Conservation (phyloP, 352 stramenopile genomes). For the Pythium coloratum region DNA sequence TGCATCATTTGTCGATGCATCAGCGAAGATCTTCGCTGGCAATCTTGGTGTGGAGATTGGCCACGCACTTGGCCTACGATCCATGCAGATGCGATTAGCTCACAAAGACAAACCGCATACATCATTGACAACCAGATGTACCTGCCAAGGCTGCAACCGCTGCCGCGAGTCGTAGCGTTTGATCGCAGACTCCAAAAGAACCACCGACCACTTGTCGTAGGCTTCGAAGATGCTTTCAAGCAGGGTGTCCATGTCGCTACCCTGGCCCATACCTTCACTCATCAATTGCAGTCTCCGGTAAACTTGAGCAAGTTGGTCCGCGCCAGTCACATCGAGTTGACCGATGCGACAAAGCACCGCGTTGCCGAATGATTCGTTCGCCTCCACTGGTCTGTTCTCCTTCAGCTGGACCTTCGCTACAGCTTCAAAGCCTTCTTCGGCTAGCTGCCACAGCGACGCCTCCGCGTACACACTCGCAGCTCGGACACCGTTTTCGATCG, state of each 20-base stretch:
- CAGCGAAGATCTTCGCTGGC: constrained; percentile 53
- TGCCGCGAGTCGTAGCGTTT: constrained; percentile 49
- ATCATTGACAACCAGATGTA: constrained; percentile 18
- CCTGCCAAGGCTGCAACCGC: constrained; percentile 65
- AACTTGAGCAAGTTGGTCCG: constrained; percentile 46
- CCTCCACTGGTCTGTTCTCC: constrained; percentile 34
- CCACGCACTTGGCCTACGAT: constrained; percentile 51
- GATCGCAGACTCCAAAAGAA: constrained; percentile 24
- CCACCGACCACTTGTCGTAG: constrained; percentile 19
- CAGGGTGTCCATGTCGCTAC: constrained; percentile 59
- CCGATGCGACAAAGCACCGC: constrained; percentile 63
- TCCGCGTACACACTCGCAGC: constrained; percentile 58
- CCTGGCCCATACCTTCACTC: constrained; percentile 1
- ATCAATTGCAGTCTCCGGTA: constrained; percentile 17
- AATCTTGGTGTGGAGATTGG: constrained; percentile 55
- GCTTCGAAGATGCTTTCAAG: constrained; percentile 56
- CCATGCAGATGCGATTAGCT: constrained; percentile 1
- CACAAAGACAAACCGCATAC: neutral
- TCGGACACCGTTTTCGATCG: constrained; percentile 50
- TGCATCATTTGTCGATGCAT: neutral
- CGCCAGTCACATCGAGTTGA: constrained; percentile 52
- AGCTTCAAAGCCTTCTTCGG: constrained; percentile 56
- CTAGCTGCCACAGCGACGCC: constrained; percentile 46
- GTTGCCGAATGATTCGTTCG: constrained; percentile 59
- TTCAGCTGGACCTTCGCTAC: constrained; percentile 50